Evolutionary conservation across 495 filamentous ascomycete species (phyloP), one percentile per base, ranked within the genome.

Genomic region (Oidiodendron maius): DNA sequence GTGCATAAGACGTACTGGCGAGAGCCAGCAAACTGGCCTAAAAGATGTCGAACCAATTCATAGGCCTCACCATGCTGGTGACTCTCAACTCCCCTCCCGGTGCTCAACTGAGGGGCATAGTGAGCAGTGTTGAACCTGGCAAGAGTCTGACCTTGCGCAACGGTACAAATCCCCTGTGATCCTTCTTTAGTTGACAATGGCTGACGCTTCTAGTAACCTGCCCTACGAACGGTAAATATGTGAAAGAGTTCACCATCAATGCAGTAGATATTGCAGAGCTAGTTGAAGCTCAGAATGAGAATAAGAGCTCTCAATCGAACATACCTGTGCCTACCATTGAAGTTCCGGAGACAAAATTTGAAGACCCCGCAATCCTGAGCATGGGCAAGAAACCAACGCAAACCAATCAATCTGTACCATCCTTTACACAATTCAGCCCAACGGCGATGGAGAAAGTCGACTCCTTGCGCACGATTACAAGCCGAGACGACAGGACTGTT

Each of bases 21-120:
- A n/a, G n/a, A n/a, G n/a, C n/a, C n/a, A n/a, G n/a, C n/a, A n/a
- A n/a, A n/a, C n/a, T 20, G 13, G 12, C 20, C 15, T 22, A 10
- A 44, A 48, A 36, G 17, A 60, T 60, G 57, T 56, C 57, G 47
- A 55, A 60, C 51, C 74, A 83, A 55, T 91, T 93, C 63, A 82
- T 90, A 52, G 89, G 89, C 25, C 76, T 88, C 59, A 80, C 82
- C 49, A 86, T 95, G 62, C 64, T 83, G 43, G 80, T 94, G 54
- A 89, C 82, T 11, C 71, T 95, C 42, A 77, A 69, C 44, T 64
- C 80, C 40, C 88, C 88, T 22, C 74, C 76, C 1, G 74, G 80
- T 53, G 76, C 75, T 13, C 74, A 77, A 53, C 64, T 96, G 38
- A 77, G 79, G 52, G 91, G 91, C 35, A 76, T 81, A 18, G 82